Evolutionary conservation across 176 grass and related monocot species (phyloP).

Genomic region (Canna indica): DNA sequence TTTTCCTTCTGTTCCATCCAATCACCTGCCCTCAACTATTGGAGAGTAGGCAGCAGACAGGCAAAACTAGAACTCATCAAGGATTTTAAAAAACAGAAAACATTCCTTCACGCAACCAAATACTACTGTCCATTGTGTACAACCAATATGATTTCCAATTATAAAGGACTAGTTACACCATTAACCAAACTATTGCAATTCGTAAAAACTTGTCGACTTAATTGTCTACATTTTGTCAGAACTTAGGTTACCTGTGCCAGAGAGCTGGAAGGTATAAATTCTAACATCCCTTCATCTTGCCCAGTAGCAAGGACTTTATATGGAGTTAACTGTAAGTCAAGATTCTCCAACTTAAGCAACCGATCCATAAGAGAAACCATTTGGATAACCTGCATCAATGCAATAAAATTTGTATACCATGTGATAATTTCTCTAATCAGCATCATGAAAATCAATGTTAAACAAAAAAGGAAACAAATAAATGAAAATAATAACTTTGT

Average conservation of each 20-base stretch:
- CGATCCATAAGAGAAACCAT: slow-evolving; percentile 98
- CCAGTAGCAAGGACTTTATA: slow-evolving; percentile 95
- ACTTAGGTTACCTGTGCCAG: slow-evolving; percentile 78
- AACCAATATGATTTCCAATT: too few species aligned
- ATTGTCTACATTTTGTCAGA: neutral
- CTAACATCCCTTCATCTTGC: slow-evolving; percentile 94
- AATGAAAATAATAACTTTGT: neutral
- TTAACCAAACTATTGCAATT: too few species aligned
- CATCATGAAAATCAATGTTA: neutral
- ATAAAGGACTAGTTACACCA: too few species aligned
- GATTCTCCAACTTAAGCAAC: slow-evolving; percentile 96
- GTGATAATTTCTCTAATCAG: neutral
- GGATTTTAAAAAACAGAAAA: too few species aligned
- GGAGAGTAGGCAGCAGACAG: too few species aligned
- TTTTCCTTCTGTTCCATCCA: too few species aligned
- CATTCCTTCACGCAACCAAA: too few species aligned
- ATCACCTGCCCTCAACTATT: too few species aligned
- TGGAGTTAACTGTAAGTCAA: slow-evolving; percentile 93
- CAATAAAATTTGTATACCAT: neutral
- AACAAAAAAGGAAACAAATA: slow-evolving; percentile 6
- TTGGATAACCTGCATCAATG: slow-evolving; percentile 60
- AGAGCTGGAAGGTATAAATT: slow-evolving; percentile 90
- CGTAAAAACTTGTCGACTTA: too few species aligned
- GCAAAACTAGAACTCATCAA: too few species aligned
- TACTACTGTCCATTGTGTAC: too few species aligned